Evolutionary conservation across 352 stramenopile genomes (phyloP).

Genomic region (Phytophthora fragariaefolia): DNA sequence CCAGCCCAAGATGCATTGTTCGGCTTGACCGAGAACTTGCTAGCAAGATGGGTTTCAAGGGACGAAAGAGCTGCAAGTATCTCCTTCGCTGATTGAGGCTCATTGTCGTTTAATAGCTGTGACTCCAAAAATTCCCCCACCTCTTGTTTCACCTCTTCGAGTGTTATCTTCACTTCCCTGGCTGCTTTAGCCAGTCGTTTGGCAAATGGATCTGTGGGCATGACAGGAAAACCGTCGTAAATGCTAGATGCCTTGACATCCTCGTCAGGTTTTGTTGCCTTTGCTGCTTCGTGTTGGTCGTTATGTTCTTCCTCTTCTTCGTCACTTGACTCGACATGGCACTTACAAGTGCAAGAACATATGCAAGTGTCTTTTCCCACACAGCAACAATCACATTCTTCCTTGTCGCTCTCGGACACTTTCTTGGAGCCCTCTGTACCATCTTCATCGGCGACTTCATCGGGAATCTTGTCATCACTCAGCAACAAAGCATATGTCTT

Average conservation of each 20-base stretch:
- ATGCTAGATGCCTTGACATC: not conserved
- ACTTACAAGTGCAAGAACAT: slow-evolving; percentile 70
- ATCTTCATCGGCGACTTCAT: slow-evolving; percentile 24
- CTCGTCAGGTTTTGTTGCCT: slow-evolving; percentile 5
- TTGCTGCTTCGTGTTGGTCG: slow-evolving; percentile 3
- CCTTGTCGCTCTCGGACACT: slow-evolving; percentile 53
- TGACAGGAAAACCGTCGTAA: slow-evolving; percentile 26
- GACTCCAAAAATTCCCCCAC: slow-evolving; percentile 36
- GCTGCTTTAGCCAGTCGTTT: slow-evolving; percentile 22
- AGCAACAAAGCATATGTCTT: slow-evolving; percentile 83
- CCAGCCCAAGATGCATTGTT: slow-evolving; percentile 26
- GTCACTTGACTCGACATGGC: slow-evolving; percentile 72
- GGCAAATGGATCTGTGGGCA: slow-evolving; percentile 27
- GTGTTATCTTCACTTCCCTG: slow-evolving; percentile 20
- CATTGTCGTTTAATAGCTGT: slow-evolving; percentile 15
- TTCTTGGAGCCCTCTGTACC: slow-evolving; percentile 14
- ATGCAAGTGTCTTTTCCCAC: slow-evolving; percentile 63
- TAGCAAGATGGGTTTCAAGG: slow-evolving; percentile 39
- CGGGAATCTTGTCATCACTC: slow-evolving; percentile 73
- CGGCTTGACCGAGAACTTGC: slow-evolving; percentile 26
- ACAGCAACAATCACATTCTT: slow-evolving; percentile 82
- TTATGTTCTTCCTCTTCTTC: slow-evolving; percentile 39
- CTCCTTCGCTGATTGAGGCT: slow-evolving; percentile 36
- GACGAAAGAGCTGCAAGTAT: slow-evolving; percentile 48
- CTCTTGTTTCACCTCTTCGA: slow-evolving; percentile 42